phyloP scores from a whole-genome alignment of 2,329 filamentous ascomycete genomes.

The Setomelanomma holmii region DNA sequence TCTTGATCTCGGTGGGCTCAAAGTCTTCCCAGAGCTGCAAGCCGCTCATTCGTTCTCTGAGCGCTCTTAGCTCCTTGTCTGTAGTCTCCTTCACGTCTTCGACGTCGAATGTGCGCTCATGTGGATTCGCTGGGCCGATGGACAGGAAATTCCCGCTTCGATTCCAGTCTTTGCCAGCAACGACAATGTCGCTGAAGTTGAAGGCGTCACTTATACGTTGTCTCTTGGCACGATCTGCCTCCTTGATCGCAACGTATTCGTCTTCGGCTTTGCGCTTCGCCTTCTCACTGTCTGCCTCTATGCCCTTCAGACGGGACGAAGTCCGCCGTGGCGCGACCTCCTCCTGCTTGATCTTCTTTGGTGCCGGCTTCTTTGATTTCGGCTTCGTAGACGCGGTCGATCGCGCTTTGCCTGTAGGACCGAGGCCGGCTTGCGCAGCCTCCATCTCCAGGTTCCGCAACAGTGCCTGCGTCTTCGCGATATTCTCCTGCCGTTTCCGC shows the following conservation, averaged over 20 bases:
- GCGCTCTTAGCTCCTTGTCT: slow-evolving; percentile 74
- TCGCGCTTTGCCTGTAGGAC: slow-evolving; percentile 60
- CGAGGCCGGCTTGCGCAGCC: slow-evolving; percentile 72
- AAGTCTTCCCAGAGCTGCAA: slow-evolving; percentile 84
- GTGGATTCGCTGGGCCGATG: slow-evolving; percentile 75
- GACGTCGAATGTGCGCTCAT: slow-evolving; percentile 84
- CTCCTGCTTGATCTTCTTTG: slow-evolving; percentile 66
- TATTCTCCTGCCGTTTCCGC: slow-evolving; percentile 82
- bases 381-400: slow-evolving; percentile 55
- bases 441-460: slow-evolving; percentile 77
- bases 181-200: slow-evolving; percentile 76
- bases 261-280: slow-evolving; percentile 74
- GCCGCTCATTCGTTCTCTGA: slow-evolving; percentile 78
- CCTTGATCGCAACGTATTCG: slow-evolving; percentile 63
- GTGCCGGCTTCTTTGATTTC: slow-evolving; percentile 50
- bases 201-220: slow-evolving; percentile 72
- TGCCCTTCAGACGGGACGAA: slow-evolving; percentile 67
- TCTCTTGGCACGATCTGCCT: slow-evolving; percentile 67
- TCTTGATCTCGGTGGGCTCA: slow-evolving; percentile 68
- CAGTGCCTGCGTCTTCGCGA: slow-evolving; percentile 83
- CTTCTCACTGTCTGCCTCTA: slow-evolving; percentile 71
- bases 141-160: slow-evolving; percentile 70
- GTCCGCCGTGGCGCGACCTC: slow-evolving; percentile 63
- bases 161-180: slow-evolving; percentile 80
- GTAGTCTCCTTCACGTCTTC: slow-evolving; percentile 81